These are phyloP conservation scores for Lentinula detonsa DNA, from an alignment of 768 basidiomycete species.

Conservation along the genomic window DNA sequence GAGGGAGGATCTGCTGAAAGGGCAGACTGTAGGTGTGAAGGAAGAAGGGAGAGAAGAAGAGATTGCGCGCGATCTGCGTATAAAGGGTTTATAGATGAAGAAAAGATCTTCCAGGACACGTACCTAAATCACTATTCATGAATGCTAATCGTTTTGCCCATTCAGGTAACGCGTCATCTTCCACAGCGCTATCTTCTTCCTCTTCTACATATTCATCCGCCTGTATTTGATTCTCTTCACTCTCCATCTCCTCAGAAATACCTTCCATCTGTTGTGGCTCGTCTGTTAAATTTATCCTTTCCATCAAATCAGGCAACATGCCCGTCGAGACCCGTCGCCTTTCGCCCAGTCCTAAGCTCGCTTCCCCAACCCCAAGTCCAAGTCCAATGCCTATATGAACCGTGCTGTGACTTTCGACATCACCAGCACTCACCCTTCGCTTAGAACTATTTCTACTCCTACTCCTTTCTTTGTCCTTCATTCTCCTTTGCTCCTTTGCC, in stretches of 20 bases:
- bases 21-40: conserved; percentile 40
- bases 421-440: conserved; percentile 44
- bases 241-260: conserved; percentile 29
- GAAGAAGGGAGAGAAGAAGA: conserved; percentile 55
- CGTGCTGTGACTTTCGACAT: conserved; percentile 20
- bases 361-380: conserved; percentile 17
- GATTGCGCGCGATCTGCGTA: conserved; percentile 57
- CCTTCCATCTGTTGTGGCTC: conserved; percentile 55
- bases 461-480: conserved; percentile 31
- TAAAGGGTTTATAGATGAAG: conserved; percentile 1
- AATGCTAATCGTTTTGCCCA: conserved; percentile 70
- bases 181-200: conserved; percentile 36
- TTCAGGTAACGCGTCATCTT: conserved; percentile 67
- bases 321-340: conserved; percentile 57
- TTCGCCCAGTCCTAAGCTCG: conserved; percentile 14
- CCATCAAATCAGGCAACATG: conserved; percentile 45
- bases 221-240: not conserved
- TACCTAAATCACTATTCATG: conserved; percentile 52
- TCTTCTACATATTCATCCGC: conserved; percentile 20
- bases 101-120: conserved; percentile 15
- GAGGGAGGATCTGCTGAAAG: conserved; percentile 15
- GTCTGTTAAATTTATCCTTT: conserved; percentile 37
- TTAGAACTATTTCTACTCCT: conserved; percentile 26
- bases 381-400: conserved; percentile 8
- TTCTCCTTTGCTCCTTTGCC: conserved; percentile 40